These are phyloP conservation scores for Clarireedia paspali DNA, from an alignment of 2,329 filamentous ascomycete species.

Conservation along the genomic window DNA sequence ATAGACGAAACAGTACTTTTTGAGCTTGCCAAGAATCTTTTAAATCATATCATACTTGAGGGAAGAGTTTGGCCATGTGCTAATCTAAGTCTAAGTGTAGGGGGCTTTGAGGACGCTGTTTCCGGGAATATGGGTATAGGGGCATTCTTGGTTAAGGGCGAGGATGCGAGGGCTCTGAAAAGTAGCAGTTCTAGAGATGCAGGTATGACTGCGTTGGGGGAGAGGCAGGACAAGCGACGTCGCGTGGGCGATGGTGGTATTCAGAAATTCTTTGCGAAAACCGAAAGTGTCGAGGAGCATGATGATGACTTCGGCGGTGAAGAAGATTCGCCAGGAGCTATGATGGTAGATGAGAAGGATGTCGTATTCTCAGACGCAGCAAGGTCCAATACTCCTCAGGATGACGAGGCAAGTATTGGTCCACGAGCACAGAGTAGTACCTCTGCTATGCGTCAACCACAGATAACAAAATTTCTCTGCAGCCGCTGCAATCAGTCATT, in stretches of 20 bases:
- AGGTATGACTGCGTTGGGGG: conserved; percentile 9
- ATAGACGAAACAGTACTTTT: conserved; percentile 68
- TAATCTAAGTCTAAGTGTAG: conserved; percentile 82
- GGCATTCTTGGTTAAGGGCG: conserved; percentile 72
- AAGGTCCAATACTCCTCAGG: conserved; percentile 10
- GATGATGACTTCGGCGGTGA: conserved; percentile 25
- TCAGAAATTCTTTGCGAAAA: conserved; percentile 26
- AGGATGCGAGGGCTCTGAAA: conserved; percentile 51
- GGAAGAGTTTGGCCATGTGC: conserved; percentile 81
- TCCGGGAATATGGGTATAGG: conserved; percentile 81
- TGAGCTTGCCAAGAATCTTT: conserved; percentile 65
- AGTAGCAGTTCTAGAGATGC: conserved; percentile 17
- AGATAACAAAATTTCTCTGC: conserved; percentile 43
- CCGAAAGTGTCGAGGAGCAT: conserved; percentile 23
- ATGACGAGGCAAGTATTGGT: conserved; percentile 27
- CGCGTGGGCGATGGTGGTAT: conserved; percentile 25
- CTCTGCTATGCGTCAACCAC: conserved; percentile 28
- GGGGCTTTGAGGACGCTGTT: conserved; percentile 85
- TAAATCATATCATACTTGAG: conserved; percentile 71
- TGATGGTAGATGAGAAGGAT: conserved; percentile 13
- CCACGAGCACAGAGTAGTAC: conserved; percentile 14
- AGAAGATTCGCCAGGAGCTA: conserved; percentile 16
- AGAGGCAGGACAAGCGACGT: conserved; percentile 27
- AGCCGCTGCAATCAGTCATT: conserved; percentile 58
- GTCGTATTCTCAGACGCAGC: conserved; percentile 10